Base-by-base conservation (phyloP, 2,329 filamentous ascomycete genomes). In the Dactylonectria macrodidyma region DNA sequence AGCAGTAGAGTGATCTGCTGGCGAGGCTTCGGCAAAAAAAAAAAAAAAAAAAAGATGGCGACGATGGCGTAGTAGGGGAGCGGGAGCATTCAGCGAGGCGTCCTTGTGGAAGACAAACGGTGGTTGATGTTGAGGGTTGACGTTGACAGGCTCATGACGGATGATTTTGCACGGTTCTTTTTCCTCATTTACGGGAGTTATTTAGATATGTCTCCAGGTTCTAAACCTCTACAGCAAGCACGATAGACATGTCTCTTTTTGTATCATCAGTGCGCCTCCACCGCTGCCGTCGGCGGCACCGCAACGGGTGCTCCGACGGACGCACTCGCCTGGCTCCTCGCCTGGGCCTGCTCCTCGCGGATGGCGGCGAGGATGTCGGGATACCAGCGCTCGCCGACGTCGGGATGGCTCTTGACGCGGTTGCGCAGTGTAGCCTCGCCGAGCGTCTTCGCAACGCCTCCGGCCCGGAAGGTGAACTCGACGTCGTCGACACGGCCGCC, bases 351-450 rank as follows among this genome's bases (percentile, higher is more conserved):
- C 79, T 91, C 87, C 74, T 87, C 87, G 59, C 87, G 85, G 59
- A 92, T 88, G 67, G 85, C 84, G 67, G 80, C 81, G 71, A 90
- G 76, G 22, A 91, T 87, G 50, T 92, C 89, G 3, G 91, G 91
- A 77, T 92, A 93, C 90, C 93, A 97, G 74, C 90, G 85, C 84
- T 95, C 92, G 2, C 93, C 93, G 1, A 97, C 94, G 79, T 97
- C 94, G 3, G 92, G 92, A 82, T 97, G 94, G 72, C 92, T 95
- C 86, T 95, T 96, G 73, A 97, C 87, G 14, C 94, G 84, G 81
- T 97, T 97, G 82, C 93, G 88, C 78, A 97, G 82, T 66, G 93
- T 97, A 11, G 94, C 94, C 84, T 97, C 93, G 5, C 94, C 94
- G 9, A 97, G 82, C 72, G 88, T 91, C 78, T 88, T 90, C 16